A percentile compares a stretch with the other conserved stretches of the same genome.
These are phyloP conservation scores for Chamaecrista fasciculata DNA, from an alignment of 306 rosid species.

Conservation along the genomic window DNA sequence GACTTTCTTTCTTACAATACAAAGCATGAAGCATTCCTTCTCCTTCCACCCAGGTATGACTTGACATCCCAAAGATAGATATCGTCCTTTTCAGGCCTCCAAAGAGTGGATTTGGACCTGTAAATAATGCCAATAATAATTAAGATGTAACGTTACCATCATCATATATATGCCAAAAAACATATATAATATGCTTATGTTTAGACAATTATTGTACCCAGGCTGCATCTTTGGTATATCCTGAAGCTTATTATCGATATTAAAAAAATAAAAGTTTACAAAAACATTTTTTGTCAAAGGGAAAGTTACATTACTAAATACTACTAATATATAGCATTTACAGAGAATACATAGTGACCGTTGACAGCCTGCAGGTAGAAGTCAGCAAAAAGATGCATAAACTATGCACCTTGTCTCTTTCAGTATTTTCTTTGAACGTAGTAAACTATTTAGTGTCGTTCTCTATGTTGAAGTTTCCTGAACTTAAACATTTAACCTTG, in stretches of 20 bases:
- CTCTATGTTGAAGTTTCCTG: not conserved
- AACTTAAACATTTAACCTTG: not conserved
- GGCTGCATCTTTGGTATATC: not conserved
- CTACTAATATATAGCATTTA: too few relatives aligned
- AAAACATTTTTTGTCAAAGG: not conserved
- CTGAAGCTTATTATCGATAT: not conserved
- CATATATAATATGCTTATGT: not conserved
- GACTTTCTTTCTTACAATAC: slow-evolving; percentile 36
- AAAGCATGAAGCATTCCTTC: slow-evolving; percentile 72
- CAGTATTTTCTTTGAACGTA: not conserved
- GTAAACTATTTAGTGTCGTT: not conserved
- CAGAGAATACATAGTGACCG: not conserved
- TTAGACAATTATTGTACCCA: not conserved
- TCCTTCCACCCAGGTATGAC: slow-evolving; percentile 64
- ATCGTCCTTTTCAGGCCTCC: slow-evolving; percentile 52
- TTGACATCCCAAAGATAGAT: slow-evolving; percentile 50
- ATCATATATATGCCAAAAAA: not conserved
- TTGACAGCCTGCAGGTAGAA: not conserved
- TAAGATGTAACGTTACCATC: not conserved
- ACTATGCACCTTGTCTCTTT: not conserved
- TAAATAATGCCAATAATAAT: not conserved
- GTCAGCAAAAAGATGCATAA: not conserved
- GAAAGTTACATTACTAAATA: not conserved
- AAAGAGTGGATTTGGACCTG: slow-evolving; percentile 60
- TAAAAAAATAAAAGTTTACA: too few relatives aligned